Base-by-base conservation (phyloP, 768 basidiomycete species). In the Lactarius sanguifluus region DNA sequence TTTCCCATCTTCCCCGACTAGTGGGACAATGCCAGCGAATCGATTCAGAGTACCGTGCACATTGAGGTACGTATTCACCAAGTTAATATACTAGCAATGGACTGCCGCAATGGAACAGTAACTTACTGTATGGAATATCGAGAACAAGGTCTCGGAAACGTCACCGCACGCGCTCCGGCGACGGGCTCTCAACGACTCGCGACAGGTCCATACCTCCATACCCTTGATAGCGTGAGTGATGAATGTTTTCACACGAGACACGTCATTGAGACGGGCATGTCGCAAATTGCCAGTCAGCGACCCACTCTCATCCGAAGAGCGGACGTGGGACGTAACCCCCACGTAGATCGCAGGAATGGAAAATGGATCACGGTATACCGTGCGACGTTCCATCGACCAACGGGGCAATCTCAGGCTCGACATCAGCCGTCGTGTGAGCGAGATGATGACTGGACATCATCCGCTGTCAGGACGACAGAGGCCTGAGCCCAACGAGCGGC, bases 401-500 rank as follows among this genome's bases (percentile, higher is more conserved):
- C 52, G 62, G 62, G 54, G 66, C 28, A 59, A 67, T 52, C 36
- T 15, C 34, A 36, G 36, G 30, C 30, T 5, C 30, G 20, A 1
- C 30, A 54, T 54, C 30, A 28, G 13, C 41, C 57, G 16, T 58
- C 57, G 40, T 57, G 45, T 59, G 61, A 25, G 38, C 38, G 36
- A 59, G 7, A 0, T 54, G 57, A 50, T 40, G 59, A 20, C 9
- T 32, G 40, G 38, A 43, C 38, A 67, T 59, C 66, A 63, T 25
- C 25, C 57, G 62, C 66, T 67, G 62, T 59, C 66, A 67, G 34
- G 66, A 56, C 40, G 58, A 67, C 65, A 57, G 28, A 57, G n/a
- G n/a, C n/a, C n/a, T n/a, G n/a, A 54, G 54, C 40, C 3, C 41
- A 62, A 13, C 41, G 38, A 25, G 55, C 62, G 62, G 62, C 25